Conservation (phyloP, 148 eudicot species). For the Chenopodium formosanum region DNA sequence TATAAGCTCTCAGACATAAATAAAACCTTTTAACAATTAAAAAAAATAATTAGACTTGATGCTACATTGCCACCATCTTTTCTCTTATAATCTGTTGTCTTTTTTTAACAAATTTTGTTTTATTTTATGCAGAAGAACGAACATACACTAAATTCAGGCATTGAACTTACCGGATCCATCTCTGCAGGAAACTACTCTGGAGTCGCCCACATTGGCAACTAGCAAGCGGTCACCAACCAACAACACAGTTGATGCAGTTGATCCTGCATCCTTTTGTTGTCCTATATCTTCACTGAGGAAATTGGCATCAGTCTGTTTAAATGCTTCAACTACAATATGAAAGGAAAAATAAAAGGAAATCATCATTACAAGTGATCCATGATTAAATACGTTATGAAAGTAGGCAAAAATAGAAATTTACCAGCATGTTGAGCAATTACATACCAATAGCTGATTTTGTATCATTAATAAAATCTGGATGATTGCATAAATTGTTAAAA, state of each 20-base stretch:
- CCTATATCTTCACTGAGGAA: slow-evolving; percentile 59
- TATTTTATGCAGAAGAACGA: neutral
- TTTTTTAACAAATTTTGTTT: neutral
- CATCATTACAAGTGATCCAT: neutral
- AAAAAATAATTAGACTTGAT: too few relatives aligned
- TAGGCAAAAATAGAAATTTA: neutral
- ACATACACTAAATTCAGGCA: neutral
- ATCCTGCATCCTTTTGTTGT: slow-evolving; percentile 72
- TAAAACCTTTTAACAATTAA: too few relatives aligned
- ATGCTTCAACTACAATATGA: slow-evolving; percentile 55
- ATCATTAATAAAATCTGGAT: slow-evolving; percentile 68
- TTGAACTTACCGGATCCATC: slow-evolving; percentile 57
- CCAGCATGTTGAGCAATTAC: slow-evolving; percentile 8
- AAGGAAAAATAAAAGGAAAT: neutral
- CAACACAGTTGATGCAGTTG: slow-evolving; percentile 80
- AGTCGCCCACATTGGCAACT: slow-evolving; percentile 89
- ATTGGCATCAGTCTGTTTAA: slow-evolving; percentile 62
- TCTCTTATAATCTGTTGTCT: too few relatives aligned
- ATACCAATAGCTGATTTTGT: slow-evolving; percentile 75
- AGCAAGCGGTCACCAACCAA: slow-evolving; percentile 55
- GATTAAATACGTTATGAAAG: neutral
- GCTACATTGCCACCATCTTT: too few relatives aligned
- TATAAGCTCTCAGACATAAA: too few relatives aligned
- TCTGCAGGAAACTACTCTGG: slow-evolving; percentile 72
- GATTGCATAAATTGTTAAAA: slow-evolving; percentile 61